Evolutionary conservation across 2,329 filamentous ascomycete genomes (phyloP), one percentile per base, ranked within the genome.

Genomic region (Alternaria sp.): DNA sequence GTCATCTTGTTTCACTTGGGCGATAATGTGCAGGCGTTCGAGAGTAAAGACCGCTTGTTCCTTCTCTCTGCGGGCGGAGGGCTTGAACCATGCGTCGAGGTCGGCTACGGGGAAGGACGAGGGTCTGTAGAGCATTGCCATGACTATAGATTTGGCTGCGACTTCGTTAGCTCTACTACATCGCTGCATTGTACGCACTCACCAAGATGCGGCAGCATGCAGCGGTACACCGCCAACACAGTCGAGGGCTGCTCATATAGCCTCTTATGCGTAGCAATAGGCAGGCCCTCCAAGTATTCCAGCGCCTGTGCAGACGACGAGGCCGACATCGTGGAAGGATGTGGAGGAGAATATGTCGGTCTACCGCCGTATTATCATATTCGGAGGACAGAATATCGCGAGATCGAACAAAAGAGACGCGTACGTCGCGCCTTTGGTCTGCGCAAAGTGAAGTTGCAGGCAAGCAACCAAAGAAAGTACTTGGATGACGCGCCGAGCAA

Each of bases 231-330:
- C 68, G 95, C 95, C 67, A 99, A 88, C 38, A 94, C 91, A 1
- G 95, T 97, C 42, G 94, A 96, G 30, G 95, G 95, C 83, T 97
- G 94, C 81, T 94, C 91, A 84, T 99, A 99, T 46, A 99, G 86
- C 79, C 92, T 91, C 76, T 89, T 88, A 79, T 98, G 97, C 36
- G 93, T 96, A 42, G 91, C 93, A 65, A 94, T 93, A 51, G 92
- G 92, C 73, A 96, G 89, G 77, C 90, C 89, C 85, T 98, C 94
- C 77, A 98, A 89, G 81, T 97, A 98, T 76, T 97, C 94, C 76
- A 94, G 91, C 56, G 87, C 85, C 67, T 87, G 86, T 65, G 84
- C 83, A 53, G 86, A 86, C 54, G 87, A 83, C 63, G 79, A 81
- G 71, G 82, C 81, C 62, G 69, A 72, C 84, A 87, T 87, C 62